Percentiles rank a stretch among this genome's conserved stretches.
Evolutionary conservation across 176 grass and related monocot species (phyloP).

Genomic region (Bromus sterilis): DNA sequence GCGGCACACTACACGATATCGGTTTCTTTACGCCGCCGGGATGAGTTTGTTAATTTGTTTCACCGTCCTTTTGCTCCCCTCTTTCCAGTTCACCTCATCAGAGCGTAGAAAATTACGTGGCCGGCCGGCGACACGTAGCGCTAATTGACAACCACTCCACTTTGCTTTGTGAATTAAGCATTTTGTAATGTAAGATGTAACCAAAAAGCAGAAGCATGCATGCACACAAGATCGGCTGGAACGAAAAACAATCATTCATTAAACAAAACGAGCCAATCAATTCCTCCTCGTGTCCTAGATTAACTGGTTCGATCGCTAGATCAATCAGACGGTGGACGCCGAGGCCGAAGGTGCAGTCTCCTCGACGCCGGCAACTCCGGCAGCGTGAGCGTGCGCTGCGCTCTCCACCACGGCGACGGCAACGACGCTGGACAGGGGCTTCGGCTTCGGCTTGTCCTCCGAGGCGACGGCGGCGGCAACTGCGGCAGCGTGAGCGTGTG

Average conservation of each 20-base stretch:
- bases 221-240: background rate
- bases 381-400: background rate
- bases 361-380: background rate
- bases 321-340: background rate
- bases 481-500: background rate
- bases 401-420: background rate
- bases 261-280: background rate
- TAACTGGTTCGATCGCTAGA: background rate
- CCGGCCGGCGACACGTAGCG: background rate
- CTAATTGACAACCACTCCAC: background rate
- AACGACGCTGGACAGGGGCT: background rate
- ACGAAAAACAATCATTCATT: background rate
- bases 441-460: background rate
- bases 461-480: background rate
- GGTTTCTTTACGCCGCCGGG: background rate
- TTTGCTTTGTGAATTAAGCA: background rate
- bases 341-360: background rate
- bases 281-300: background rate
- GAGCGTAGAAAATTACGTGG: background rate
- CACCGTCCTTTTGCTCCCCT: background rate
- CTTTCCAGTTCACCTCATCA: background rate
- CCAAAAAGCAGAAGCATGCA: constrained; percentile 5
- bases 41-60: background rate
- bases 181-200: background rate
- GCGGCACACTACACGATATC: background rate